Evolutionary conservation across 805 yeast species (phyloP).

Genomic region (Naumovozyma dairenensis): DNA sequence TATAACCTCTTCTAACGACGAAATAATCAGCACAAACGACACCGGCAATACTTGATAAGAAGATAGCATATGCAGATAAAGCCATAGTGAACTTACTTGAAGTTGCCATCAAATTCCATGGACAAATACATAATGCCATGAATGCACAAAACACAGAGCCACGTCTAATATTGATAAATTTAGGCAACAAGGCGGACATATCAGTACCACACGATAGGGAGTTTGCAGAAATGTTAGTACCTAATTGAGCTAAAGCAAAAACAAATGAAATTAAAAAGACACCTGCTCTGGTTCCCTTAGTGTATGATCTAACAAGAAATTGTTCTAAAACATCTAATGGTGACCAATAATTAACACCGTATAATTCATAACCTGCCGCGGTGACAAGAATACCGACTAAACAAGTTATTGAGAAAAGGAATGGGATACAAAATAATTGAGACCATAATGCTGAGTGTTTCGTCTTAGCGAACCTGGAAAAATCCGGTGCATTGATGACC

Average conservation of each 20-base stretch:
- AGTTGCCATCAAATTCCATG: slow-evolving; percentile 69
- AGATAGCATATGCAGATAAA: slow-evolving; percentile 74
- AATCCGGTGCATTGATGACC: slow-evolving; percentile 75
- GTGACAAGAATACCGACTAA: slow-evolving; percentile 71
- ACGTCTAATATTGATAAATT: slow-evolving; percentile 61
- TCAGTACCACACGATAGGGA: slow-evolving; percentile 69
- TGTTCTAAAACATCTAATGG: slow-evolving; percentile 50
- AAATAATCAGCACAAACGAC: slow-evolving; percentile 59
- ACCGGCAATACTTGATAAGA: slow-evolving; percentile 78
- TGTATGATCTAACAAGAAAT: slow-evolving; percentile 30
- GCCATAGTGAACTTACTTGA: slow-evolving; percentile 71
- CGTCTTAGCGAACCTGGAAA: slow-evolving; percentile 60
- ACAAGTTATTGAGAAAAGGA: slow-evolving; percentile 64
- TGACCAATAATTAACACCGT: slow-evolving; percentile 35
- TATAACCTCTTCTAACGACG: slow-evolving; percentile 59
- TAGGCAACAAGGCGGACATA: slow-evolving; percentile 56
- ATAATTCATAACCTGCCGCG: slow-evolving; percentile 45
- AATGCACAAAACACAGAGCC: slow-evolving; percentile 73
- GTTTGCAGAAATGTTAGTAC: slow-evolving; percentile 68
- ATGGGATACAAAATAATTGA: slow-evolving; percentile 53
- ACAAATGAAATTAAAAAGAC: slow-evolving; percentile 64
- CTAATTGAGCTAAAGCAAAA: slow-evolving; percentile 70
- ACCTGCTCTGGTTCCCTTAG: slow-evolving; percentile 53
- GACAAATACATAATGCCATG: slow-evolving; percentile 63
- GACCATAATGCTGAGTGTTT: slow-evolving; percentile 37